Evolutionary conservation across 305 asterid species (phyloP).

Genomic region (Fraxinus velutina): DNA sequence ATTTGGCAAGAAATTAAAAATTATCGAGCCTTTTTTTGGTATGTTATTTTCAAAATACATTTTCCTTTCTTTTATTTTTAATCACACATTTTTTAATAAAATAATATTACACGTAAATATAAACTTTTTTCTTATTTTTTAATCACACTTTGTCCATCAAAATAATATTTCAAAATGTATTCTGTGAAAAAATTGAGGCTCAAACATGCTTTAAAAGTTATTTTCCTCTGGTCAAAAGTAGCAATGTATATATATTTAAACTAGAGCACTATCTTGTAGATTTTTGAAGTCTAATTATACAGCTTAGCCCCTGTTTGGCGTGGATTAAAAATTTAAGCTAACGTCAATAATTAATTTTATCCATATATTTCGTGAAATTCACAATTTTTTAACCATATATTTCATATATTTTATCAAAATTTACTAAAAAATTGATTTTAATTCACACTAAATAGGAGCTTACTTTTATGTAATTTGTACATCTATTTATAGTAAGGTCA

Average conservation of each 20-base stretch:
- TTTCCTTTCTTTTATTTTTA: too few relatives aligned
- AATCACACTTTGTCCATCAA: too few relatives aligned
- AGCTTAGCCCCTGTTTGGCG: background rate
- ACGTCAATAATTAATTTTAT: background rate
- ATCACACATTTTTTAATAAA: too few relatives aligned
- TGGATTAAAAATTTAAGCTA: background rate
- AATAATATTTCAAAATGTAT: too few relatives aligned
- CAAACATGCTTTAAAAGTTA: background rate
- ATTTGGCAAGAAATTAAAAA: constrained; percentile 32
- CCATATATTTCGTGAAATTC: background rate
- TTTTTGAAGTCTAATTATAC: background rate
- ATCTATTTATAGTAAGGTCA: background rate
- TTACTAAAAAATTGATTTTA: background rate
- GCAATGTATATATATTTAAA: background rate
- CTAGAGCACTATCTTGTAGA: background rate
- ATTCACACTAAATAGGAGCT: background rate
- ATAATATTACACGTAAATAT: too few relatives aligned
- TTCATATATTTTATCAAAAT: background rate
- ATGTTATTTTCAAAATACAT: too few relatives aligned
- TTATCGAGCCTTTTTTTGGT: background rate
- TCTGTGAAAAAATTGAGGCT: too few relatives aligned
- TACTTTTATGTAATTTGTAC: background rate
- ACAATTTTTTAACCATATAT: background rate
- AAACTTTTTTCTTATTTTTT: too few relatives aligned
- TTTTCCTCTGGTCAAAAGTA: background rate